Conservation (phyloP, 495 filamentous ascomycete species). For the Halenospora varia region DNA sequence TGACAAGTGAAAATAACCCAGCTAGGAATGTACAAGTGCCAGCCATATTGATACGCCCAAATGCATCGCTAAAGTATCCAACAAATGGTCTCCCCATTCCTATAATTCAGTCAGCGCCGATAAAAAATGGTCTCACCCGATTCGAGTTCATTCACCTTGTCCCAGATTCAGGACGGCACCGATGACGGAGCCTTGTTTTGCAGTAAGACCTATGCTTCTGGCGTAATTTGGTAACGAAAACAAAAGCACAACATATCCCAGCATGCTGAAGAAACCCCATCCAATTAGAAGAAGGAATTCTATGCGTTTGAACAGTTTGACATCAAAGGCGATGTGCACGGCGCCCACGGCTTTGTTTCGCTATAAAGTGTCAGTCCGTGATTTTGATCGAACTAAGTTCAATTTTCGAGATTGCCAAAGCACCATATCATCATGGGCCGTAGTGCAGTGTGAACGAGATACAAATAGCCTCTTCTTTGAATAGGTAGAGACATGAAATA, state of each 20-base stretch:
- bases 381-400: background rate
- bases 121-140: background rate
- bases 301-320: slow-evolving; percentile 45
- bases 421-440: no score
- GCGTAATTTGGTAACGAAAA: slow-evolving; percentile 66
- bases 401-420: background rate
- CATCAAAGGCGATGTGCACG: slow-evolving; percentile 49
- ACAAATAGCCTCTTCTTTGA: background rate
- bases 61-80: slow-evolving; percentile 57
- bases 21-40: slow-evolving; percentile 46
- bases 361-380: background rate
- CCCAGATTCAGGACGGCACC: slow-evolving; percentile 65
- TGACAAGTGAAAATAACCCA: slow-evolving; percentile 50
- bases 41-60: slow-evolving; percentile 64
- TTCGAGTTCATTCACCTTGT: slow-evolving; percentile 30
- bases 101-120: slow-evolving; percentile 6
- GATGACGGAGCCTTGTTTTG: slow-evolving; percentile 59
- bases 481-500: background rate
- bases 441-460: background rate
- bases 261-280: slow-evolving; percentile 65
- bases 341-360: slow-evolving; percentile 56
- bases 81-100: slow-evolving; percentile 58
- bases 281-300: slow-evolving; percentile 58
- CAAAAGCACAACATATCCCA: slow-evolving; percentile 58
- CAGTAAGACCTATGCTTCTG: slow-evolving; percentile 49